Evolutionary conservation across 495 filamentous ascomycete genomes (phyloP).

Genomic region (Lepidopterella palustris): DNA sequence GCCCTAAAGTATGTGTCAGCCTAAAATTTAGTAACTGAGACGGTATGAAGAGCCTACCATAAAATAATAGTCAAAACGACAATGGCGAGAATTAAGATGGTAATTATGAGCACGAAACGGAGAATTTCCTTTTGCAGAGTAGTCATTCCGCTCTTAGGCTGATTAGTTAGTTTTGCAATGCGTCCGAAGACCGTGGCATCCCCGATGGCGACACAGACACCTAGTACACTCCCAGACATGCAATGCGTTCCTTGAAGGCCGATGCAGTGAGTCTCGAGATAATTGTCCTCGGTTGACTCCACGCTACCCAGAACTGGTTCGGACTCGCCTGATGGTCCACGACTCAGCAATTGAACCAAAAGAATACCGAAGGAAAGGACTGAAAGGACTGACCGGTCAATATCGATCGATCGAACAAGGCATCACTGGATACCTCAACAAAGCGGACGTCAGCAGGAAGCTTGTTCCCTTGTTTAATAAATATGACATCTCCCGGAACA

Average conservation of each 20-base stretch:
- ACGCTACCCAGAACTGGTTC: conserved; percentile 54
- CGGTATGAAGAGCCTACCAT: conserved; percentile 43
- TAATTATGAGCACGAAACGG: conserved; percentile 60
- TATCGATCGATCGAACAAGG: conserved; percentile 65
- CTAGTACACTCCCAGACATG: conserved; percentile 57
- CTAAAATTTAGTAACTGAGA: neutral
- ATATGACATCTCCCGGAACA: conserved; percentile 60
- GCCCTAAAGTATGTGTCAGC: conserved; percentile 42
- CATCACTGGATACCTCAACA: conserved; percentile 54
- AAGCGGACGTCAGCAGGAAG: conserved; percentile 66
- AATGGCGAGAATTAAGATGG: conserved; percentile 46
- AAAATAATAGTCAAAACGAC: conserved; percentile 52
- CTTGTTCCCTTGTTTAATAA: conserved; percentile 59
- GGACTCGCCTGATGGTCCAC: conserved; percentile 47
- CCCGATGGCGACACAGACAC: conserved; percentile 57
- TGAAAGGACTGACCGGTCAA: conserved; percentile 47
- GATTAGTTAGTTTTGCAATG: conserved; percentile 60
- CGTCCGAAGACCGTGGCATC: conserved; percentile 58
- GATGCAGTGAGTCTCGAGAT: conserved; percentile 66
- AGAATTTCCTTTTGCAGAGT: conserved; percentile 62
- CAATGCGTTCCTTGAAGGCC: conserved; percentile 68
- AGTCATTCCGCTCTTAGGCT: conserved; percentile 54
- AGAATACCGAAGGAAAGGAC: neutral
- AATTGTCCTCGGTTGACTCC: conserved; percentile 60
- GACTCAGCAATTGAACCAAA: conserved; percentile 5